Conservation (phyloP, 805 yeast genomes). For the Nakazawaea pomicola region DNA sequence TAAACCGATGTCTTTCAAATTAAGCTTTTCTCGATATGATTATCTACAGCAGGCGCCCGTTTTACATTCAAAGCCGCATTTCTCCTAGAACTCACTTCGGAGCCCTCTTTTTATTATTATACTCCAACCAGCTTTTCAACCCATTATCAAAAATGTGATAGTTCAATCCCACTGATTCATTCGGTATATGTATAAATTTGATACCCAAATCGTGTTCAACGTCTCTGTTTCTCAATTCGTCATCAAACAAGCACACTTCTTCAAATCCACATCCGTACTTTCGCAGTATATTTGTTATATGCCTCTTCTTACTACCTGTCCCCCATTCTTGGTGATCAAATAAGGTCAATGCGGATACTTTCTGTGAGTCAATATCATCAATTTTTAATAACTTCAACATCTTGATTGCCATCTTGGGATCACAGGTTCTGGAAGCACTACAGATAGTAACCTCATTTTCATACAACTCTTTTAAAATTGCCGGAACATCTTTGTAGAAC, state of each 20-base stretch:
- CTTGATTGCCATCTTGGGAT: slow-evolving; percentile 72
- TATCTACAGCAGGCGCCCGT: no score
- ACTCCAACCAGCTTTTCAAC: slow-evolving; percentile 30
- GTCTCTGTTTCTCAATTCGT: slow-evolving; percentile 72
- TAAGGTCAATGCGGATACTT: slow-evolving; percentile 29
- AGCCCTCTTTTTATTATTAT: no score
- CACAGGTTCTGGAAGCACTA: slow-evolving; percentile 75
- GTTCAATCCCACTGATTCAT: slow-evolving; percentile 53
- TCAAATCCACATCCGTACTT: slow-evolving; percentile 38
- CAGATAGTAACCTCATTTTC: slow-evolving; percentile 45
- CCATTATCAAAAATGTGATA: slow-evolving; percentile 47
- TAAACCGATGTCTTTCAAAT: no score
- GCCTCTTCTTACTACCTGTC: slow-evolving; percentile 52
- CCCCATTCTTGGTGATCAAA: slow-evolving; percentile 71
- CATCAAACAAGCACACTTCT: slow-evolving; percentile 67
- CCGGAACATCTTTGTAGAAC: slow-evolving; percentile 65
- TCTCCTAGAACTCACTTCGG: no score
- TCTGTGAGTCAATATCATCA: slow-evolving; percentile 36
- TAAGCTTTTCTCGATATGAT: no score
- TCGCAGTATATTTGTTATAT: slow-evolving; percentile 45
- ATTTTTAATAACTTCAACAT: slow-evolving; percentile 51
- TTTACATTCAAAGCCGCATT: no score
- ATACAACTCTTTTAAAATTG: slow-evolving; percentile 49
- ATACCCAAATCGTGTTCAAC: slow-evolving; percentile 64
- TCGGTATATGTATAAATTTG: slow-evolving; percentile 57